Conservation (phyloP, 2,329 filamentous ascomycete genomes). For the Cladorrhinum sp. region DNA sequence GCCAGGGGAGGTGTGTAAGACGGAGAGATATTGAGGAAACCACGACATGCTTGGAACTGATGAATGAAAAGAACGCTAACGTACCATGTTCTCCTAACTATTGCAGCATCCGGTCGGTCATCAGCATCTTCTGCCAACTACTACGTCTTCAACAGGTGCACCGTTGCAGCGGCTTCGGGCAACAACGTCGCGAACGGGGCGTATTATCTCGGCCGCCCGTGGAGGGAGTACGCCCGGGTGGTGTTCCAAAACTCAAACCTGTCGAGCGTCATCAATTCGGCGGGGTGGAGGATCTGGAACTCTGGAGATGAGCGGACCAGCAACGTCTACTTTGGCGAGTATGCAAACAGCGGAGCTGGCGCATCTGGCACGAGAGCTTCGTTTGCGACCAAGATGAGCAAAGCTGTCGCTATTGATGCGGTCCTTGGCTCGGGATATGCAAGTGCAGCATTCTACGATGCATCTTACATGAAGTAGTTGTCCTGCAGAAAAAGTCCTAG, state of each 20-base stretch:
- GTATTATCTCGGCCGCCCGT: conserved; percentile 49
- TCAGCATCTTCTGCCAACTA: conserved; percentile 37
- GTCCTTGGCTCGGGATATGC: conserved; percentile 31
- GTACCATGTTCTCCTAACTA: not conserved
- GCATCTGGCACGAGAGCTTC: conserved; percentile 50
- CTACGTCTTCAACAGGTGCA: conserved; percentile 47
- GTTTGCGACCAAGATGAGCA: conserved; percentile 36
- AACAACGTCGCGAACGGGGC: conserved; percentile 37
- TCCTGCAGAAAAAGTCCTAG: not conserved
- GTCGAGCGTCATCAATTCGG: conserved; percentile 54
- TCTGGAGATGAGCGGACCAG: conserved; percentile 45
- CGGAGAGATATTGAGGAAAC: too few relatives aligned
- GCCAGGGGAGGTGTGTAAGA: not conserved
- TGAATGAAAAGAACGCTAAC: not conserved
- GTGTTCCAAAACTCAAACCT: conserved; percentile 50
- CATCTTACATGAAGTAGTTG: conserved; percentile 26
- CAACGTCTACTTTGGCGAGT: conserved; percentile 57
- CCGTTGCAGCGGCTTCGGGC: conserved; percentile 39
- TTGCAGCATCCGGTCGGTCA: conserved; percentile 45
- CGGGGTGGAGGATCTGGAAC: conserved; percentile 59
- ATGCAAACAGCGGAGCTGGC: conserved; percentile 56
- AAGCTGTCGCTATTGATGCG: conserved; percentile 34
- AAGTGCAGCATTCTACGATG: conserved; percentile 29
- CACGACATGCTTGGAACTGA: too few relatives aligned
- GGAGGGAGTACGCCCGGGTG: conserved; percentile 45